A percentile compares a stretch with the other conserved stretches of the same genome.
These are phyloP conservation scores for Fusarium staphyleae DNA, from an alignment of 2,329 filamentous ascomycete genomes.

Conservation along the genomic window DNA sequence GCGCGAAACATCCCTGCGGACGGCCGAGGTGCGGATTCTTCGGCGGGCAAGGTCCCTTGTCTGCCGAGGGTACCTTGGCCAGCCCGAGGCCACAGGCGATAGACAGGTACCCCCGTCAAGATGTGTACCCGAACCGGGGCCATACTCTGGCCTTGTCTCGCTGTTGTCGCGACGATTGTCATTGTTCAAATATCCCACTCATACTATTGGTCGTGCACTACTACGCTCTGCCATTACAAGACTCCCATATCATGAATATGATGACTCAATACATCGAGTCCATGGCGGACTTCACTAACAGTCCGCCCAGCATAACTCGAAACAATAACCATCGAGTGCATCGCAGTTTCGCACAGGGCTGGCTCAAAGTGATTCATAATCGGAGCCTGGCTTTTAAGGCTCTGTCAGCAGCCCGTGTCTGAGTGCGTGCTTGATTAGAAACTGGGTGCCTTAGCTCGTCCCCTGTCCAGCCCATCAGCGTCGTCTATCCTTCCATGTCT, in stretches of 20 bases:
- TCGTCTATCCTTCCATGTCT: constrained; percentile 19
- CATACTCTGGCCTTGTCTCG: background rate
- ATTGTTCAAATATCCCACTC: constrained; percentile 2
- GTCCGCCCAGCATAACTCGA: background rate
- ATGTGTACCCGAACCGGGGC: constrained; percentile 25
- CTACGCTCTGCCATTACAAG: background rate
- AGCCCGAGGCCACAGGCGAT: constrained; percentile 2
- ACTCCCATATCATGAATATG: background rate
- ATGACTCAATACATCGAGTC: constrained; percentile 1
- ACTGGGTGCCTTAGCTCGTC: constrained; percentile 23
- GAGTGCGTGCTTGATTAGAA: constrained; percentile 32
- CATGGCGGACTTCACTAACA: background rate
- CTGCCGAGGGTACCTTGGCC: constrained; percentile 29
- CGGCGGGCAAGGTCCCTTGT: constrained; percentile 27
- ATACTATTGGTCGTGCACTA: background rate
- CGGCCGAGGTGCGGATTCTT: constrained; percentile 16
- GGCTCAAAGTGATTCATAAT: constrained; percentile 36
- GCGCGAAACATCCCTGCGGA: constrained; percentile 17
- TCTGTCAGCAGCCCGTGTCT: constrained; percentile 19
- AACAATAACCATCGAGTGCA: background rate
- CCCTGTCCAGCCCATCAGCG: constrained; percentile 20
- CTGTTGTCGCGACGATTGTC: constrained; percentile 3
- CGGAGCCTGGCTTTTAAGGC: constrained; percentile 18
- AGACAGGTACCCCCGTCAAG: constrained; percentile 18
- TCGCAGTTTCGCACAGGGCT: constrained; percentile 33